Evolutionary conservation across 768 basidiomycete genomes (phyloP).

Genomic region (Tephrocybe sp.): DNA sequence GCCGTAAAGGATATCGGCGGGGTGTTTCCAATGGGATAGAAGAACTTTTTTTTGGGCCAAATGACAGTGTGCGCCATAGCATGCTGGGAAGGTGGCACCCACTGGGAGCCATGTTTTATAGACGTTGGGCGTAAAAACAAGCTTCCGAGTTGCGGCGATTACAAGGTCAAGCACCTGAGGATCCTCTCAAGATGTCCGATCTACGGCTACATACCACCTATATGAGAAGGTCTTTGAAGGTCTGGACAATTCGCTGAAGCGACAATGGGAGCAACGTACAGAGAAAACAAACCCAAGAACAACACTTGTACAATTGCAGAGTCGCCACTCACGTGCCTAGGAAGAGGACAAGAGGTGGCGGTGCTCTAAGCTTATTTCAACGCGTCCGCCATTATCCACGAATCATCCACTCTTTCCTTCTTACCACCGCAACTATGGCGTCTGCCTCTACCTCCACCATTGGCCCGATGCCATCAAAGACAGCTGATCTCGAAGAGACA

Average conservation of each 20-base stretch:
- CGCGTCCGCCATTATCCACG: slow-evolving; percentile 14
- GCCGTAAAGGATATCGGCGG: slow-evolving; percentile 50
- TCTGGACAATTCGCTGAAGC: no score
- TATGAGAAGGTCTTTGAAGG: no score
- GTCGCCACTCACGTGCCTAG: slow-evolving; percentile 11
- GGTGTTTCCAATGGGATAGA: slow-evolving; percentile 64
- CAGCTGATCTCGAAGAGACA: slow-evolving; percentile 80
- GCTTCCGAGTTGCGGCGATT: no score
- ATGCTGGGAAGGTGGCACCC: neutral
- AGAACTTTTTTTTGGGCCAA: slow-evolving; percentile 46
- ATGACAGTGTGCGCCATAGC: slow-evolving; percentile 46
- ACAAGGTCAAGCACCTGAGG: no score
- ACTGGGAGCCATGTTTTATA: neutral
- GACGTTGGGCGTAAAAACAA: no score
- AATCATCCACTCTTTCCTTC: slow-evolving; percentile 2
- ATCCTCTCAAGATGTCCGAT: neutral
- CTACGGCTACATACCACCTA: no score
- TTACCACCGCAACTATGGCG: slow-evolving; percentile 5
- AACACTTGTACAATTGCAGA: no score
- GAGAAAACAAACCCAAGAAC: no score
- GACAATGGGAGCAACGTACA: no score
- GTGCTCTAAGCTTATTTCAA: slow-evolving; percentile 11
- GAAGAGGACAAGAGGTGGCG: slow-evolving; percentile 2
- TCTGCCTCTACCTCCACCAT: slow-evolving; percentile 14
- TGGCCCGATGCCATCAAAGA: slow-evolving; percentile 58